Conservation (phyloP, 148 eudicot genomes). For the Chenopodium album region DNA sequence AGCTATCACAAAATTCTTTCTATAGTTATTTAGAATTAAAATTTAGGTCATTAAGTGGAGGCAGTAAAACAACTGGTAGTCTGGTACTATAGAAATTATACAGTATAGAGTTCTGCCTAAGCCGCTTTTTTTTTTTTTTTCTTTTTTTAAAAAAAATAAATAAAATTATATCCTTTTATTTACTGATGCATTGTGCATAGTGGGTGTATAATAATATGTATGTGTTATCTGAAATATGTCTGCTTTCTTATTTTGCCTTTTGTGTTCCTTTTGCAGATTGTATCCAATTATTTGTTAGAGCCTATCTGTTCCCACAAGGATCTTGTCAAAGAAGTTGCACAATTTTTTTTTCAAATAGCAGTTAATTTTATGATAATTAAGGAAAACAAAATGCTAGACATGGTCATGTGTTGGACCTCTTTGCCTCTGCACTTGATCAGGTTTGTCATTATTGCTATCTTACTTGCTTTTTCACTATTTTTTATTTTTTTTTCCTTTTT, state of each 20-base stretch:
- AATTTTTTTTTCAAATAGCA: slow-evolving; percentile 60
- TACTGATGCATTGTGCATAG: neutral
- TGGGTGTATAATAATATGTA: neutral
- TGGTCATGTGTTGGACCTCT: slow-evolving; percentile 91
- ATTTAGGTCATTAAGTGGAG: neutral
- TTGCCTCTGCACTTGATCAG: slow-evolving; percentile 99
- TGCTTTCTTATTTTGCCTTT: slow-evolving; percentile 4
- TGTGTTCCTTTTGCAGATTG: slow-evolving; percentile 55
- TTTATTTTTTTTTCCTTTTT: too few relatives aligned
- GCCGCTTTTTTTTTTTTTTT: neutral
- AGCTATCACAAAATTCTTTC: neutral
- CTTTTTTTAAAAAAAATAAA: too few relatives aligned
- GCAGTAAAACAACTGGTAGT: neutral
- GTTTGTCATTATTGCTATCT: slow-evolving; percentile 33
- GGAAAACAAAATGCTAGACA: slow-evolving; percentile 84
- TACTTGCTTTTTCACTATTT: neutral
- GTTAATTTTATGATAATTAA: slow-evolving; percentile 71
- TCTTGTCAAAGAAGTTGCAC: slow-evolving; percentile 97
- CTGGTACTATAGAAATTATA: neutral
- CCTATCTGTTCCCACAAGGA: slow-evolving; percentile 98
- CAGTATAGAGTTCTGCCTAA: neutral
- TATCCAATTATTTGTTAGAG: slow-evolving; percentile 86
- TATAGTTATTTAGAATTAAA: neutral
- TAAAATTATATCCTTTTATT: neutral
- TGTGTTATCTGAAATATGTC: slow-evolving; percentile 9